phyloP scores from a whole-genome alignment of 2,329 filamentous ascomycete species.

The Penicillium olsonii region DNA sequence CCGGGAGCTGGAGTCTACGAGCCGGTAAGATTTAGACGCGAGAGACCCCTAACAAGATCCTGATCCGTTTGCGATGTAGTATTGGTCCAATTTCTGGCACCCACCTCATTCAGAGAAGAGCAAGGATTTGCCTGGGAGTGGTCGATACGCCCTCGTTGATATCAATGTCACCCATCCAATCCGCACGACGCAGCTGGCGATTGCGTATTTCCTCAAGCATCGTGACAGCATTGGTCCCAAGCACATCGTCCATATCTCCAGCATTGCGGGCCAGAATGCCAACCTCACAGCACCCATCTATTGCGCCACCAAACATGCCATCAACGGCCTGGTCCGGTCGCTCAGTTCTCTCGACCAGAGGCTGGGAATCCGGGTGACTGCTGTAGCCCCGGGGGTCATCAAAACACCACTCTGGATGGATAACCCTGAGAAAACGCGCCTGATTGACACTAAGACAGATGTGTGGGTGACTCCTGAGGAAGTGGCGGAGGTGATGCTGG shows the following conservation, averaged over 20 bases:
- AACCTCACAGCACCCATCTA: conserved; percentile 49
- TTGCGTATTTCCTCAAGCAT: conserved; percentile 48
- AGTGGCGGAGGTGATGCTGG: conserved; percentile 61
- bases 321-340: conserved; percentile 52
- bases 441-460: conserved; percentile 51
- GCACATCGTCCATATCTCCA: conserved; percentile 52
- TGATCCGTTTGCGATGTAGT: conserved; percentile 27
- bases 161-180: conserved; percentile 57
- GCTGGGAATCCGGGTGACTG: conserved; percentile 59
- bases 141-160: conserved; percentile 49
- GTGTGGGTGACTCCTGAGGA: conserved; percentile 63
- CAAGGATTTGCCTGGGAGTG: conserved; percentile 41
- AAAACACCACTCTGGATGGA: conserved; percentile 65
- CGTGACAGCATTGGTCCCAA: conserved; percentile 37
- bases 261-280: conserved; percentile 47
- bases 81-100: conserved; percentile 54
- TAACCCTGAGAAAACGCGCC: conserved; percentile 60
- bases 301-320: conserved; percentile 51
- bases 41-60: neutral
- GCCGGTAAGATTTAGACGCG: conserved; percentile 32
- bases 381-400: conserved; percentile 62
- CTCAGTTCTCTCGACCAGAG: conserved; percentile 51
- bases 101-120: conserved; percentile 45
- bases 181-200: conserved; percentile 53
- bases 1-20: conserved; percentile 50